Evolutionary conservation across 352 stramenopile species (phyloP), one percentile per base, ranked within the genome.

Genomic region (Globisporangium echinulatum): DNA sequence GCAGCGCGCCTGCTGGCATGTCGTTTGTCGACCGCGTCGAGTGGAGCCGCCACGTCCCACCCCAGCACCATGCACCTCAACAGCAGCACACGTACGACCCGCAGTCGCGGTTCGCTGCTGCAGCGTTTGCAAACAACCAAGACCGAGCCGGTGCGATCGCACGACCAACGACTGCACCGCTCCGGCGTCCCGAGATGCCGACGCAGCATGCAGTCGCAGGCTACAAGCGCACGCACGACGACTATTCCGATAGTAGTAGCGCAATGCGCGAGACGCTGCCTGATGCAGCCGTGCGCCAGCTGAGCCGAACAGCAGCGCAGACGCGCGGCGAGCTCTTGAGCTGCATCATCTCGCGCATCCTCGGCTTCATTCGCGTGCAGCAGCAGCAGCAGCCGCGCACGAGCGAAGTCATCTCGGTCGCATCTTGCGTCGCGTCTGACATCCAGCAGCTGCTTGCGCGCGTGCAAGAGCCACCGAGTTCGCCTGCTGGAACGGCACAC

Each of bases 321-420:
- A 87, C 87, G 39, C 79, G 82, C 13, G 55, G 67, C 7, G 82
- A 88, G 13, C 63, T 92, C 49, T 60, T 92, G 7, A 69, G 69
- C 13, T 85, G 77, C 59, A 90, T 92, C 60, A 84, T 83, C 54
- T 66, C 71, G 8, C 76, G 82, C 19, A 83, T 88, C 36, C 73
- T 87, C 49, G 68, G 70, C 15, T 90, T 92, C 47, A 65, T 92
- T 37, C 73, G 79, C 15, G 67, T 85, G 7, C 78, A 86, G 54
- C 63, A 75, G 33, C 67, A 79, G 7, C 62, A 72, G 49, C 67
- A 77, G 49, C 39, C 63, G 11, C 49, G 49, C 46, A 17, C 49
- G 15, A 58, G 60, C 5, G 74, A 78, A 48, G 67, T 80, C 6
- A 64, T 76, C 11, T 69, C 72, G 0, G 76, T 90, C 25, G 74